Evolutionary conservation across 2,329 filamentous ascomycete species (phyloP), one percentile per base, ranked within the genome.

Genomic region (Hansfordia pulvinata): DNA sequence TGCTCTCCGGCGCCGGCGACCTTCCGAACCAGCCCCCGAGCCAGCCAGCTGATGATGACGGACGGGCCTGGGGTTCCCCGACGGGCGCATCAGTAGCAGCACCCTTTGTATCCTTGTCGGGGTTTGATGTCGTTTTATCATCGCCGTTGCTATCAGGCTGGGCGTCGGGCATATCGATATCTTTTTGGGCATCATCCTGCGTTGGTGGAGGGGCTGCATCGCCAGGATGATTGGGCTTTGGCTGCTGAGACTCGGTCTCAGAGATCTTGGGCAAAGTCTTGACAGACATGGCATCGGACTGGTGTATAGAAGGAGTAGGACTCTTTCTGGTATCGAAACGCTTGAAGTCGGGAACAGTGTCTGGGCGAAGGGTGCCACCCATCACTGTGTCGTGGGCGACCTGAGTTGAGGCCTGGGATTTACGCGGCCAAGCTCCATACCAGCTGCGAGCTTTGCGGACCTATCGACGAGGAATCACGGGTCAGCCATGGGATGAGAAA

Each of bases 371-470:
- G 3, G 64, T 69, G 25, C 62, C 67, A 17, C 69, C 71, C 23
- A 69, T 49, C 16, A 76, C 75, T 9, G 64, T 69, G 43, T 77
- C 71, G 35, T 58, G 60, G 4, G 69, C 68, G 23, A 77, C 53
- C 27, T 70, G 66, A 5, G 64, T 74, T 7, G 69, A 76, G 16
- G 71, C 59, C 10, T 56, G 51, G 6, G 70, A 65, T 40, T 76
- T 44, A 33, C 64, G 56, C 11, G 68, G 64, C 67, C 67, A 74
- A 11, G 70, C 68, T 28, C 68, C 67, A 44, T 76, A 76, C 71
- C 70, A 76, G 44, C 69, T 74, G 25, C 55, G 55, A 7, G 60
- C 49, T 41, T 69, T 69, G 32, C 56, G 59, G 19, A 62, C 47
- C 64, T 70, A 38, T 2, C n/a, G n/a, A n/a, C n/a, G n/a, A n/a